These are phyloP conservation scores for Climacium dendroides DNA, from an alignment of 225 moss, liverwort and hornwort species.

Conservation along the genomic window DNA sequence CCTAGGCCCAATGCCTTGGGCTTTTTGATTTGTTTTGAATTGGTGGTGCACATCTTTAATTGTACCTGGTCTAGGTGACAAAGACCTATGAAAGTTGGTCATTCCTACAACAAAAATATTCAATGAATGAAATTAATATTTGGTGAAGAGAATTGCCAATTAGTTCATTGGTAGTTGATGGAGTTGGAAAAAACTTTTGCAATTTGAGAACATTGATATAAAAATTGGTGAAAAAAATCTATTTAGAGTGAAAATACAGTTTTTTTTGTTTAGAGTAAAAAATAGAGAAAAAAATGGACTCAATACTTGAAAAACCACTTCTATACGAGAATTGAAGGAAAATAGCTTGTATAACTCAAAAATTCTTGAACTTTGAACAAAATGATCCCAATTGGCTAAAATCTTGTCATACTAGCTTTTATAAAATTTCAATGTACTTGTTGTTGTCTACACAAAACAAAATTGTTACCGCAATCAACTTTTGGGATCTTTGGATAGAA, in stretches of 20 bases:
- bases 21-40: slow-evolving; percentile 19
- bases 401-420: not conserved
- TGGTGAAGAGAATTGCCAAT: fast-evolving
- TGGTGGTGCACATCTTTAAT: slow-evolving; percentile 14
- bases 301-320: fast-evolving
- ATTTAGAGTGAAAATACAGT: too few species aligned
- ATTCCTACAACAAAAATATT: not conserved
- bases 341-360: not conserved
- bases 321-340: not conserved
- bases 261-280: not conserved
- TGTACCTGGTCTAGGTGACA: not conserved
- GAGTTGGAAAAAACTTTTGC: fast-evolving
- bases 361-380: fast-evolving
- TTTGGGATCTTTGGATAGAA: fast-evolving
- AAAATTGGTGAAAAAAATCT: fast-evolving
- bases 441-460: too few species aligned
- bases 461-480: fast-evolving
- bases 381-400: fast-evolving
- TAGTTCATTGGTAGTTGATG: fast-evolving
- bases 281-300: fast-evolving
- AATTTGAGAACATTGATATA: not conserved
- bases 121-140: not conserved
- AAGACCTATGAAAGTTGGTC: slow-evolving; percentile 1
- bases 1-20: not conserved
- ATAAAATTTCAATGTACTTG: not conserved